Base-by-base conservation (phyloP, 129 eudicot genomes). In the Heracleum sosnowskyi region DNA sequence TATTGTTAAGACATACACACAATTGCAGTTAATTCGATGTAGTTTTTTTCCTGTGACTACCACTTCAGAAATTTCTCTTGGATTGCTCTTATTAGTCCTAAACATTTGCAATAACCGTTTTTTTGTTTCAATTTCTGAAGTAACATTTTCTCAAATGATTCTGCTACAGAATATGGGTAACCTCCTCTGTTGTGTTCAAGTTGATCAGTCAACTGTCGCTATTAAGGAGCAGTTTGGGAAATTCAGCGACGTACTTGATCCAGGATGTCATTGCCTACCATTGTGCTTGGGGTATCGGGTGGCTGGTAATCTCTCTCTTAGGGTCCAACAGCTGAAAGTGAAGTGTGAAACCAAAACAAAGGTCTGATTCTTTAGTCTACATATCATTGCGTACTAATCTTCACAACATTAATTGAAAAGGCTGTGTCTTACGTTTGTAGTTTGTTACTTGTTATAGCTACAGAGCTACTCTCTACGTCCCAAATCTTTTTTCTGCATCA, bases 251-350 rank as follows among this genome's bases (percentile, higher is more conserved):
- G 98, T 93, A 46, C 92, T 93, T 29, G 94, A 93, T 79, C 98
- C 98, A 12, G 98, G 97, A 34, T 93, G 95, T 57, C 93, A 93
- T 80, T 91, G 92, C 73, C 81, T 93, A 55, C 98, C 98, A n/a
- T 93, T 97, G 98, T 81, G 85, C 78, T 84, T 93, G 45, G 98
- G 98, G 63, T 87, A 83, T 36, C 88, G 71, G 89, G 74, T 93
- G 40, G 97, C 91, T 69, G 98, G 98, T 11, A 81, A 90, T 80
- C 97, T 93, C 76, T 81, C 98, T 6, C 90, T 93, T n/a, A 79
- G 98, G 57, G 71, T 93, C 80, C 98, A 88, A 72, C 98, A 93
- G 77, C 75, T 93, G 81, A 97, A 93, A 77, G 98, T 93, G 6
- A 79, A 80, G 34, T 93, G 98, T 46, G 98, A 93, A 85, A 93